Evolutionary conservation across 208 protist genomes (phyloP), one percentile per base, ranked within the genome.

Genomic region (Trypanosoma rangeli): DNA sequence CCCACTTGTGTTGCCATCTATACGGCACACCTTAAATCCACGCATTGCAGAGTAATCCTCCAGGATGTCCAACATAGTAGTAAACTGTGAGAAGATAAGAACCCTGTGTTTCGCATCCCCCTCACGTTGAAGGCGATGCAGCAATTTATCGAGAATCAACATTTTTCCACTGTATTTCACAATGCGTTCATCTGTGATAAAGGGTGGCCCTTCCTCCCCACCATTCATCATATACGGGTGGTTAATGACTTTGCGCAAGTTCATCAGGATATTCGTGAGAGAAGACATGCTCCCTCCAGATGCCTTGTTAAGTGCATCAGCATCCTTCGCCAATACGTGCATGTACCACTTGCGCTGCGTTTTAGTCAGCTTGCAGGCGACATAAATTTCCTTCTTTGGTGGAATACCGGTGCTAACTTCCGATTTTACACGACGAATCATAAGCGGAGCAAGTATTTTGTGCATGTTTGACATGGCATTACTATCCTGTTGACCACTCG

Each of bases 71-170:
- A 98, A 69, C 88, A 97, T 93, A 13, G 78, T 74, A 8, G 94
- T 98, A 88, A 99, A 98, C 78, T 99, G 98, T 9, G 89, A 99
- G 79, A 99, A 99, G 53, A 99, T 98, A 22, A 99, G 89, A 8
- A 99, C 98, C 59, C 98, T 94, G 64, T 95, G 94, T 28, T 92
- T 78, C 20, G 83, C 90, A 68, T 73, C 80, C 62, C 80, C 76
- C 55, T 95, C 94, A 10, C 61, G 62, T 0, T 50, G 39, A 8
- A 98, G 81, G 16, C 89, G 81, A 53, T 86, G 77, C 26, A 98
- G 86, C 66, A 98, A 83, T 84, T 97, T 97, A 79, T 98, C 96
- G 10, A 98, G 86, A 26, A 98, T 92, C 20, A 94, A 62, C 92
- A 98, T 94, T 80, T 98, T 98, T n/a, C 94, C 97, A 57, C 88